Evolutionary conservation across 305 asterid genomes (phyloP), one percentile per base, ranked within the genome.

Genomic region (Andrographis paniculata): DNA sequence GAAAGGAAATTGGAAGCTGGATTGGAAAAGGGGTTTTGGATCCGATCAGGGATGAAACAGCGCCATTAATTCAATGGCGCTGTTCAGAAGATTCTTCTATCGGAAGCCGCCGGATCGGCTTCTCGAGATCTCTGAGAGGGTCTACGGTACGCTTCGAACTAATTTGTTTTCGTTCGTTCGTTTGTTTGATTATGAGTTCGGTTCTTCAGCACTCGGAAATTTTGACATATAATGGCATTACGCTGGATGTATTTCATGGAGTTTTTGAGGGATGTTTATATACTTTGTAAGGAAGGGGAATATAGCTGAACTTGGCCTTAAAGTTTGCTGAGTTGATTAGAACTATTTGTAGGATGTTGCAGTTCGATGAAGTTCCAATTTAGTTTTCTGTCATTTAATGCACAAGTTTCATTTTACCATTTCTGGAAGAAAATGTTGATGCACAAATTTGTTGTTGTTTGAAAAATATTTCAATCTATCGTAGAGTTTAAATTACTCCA

Each of bases 21-120:
- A 59, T 59, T 23, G 55, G 53, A 20, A 53, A 44, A 56, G 61
- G 55, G 75, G 88, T 54, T 75, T 70, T 86, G 94, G 89, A 79
- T 68, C 72, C 68, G 65, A 69, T 75, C 72, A 49, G 70, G 69
- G 77, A 54, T 61, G 49, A 61, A 82, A 80, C 96, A 79, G 94
- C 93, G 94, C 93, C 94, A 81, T 66, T 72, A 58, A 80, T 63
- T 72, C 55, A 58, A 88, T 88, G 97, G 94, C 97, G 97, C 94
- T 88, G 95, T 84, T 88, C 71, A 73, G 94, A 62, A 75, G 94
- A 36, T 82, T 88, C 75, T 88, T 88, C 59, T 88, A 88, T 39
- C 61, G 84, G 75, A 88, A 84, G 87, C 97, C 97, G 49, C 97
- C 97, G 19, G 97, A 88, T 73, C 87, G 95, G 62, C 97, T 88